Conservation (phyloP, 2,329 filamentous ascomycete genomes). For the Fusarium sp. region DNA sequence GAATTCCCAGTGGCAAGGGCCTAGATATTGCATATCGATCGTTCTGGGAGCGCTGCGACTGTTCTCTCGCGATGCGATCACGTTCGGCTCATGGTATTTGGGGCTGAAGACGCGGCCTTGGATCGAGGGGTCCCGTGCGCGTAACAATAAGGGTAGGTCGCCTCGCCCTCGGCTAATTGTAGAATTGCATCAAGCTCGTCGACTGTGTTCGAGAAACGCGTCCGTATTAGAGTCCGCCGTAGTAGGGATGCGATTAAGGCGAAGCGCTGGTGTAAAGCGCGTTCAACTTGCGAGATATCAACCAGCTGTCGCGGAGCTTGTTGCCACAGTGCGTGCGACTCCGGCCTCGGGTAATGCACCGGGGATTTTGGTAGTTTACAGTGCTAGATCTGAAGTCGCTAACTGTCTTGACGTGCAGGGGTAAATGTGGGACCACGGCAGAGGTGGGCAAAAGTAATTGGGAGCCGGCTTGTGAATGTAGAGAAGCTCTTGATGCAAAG, state of each 20-base stretch:
- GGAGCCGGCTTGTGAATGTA: background rate
- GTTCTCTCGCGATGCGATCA: constrained; percentile 35
- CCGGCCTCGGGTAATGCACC: background rate
- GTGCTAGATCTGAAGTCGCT: background rate
- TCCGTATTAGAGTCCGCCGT: constrained; percentile 11
- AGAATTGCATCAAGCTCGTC: background rate
- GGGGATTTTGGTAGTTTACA: constrained; percentile 1
- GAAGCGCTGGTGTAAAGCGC: constrained; percentile 36
- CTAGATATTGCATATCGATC: constrained; percentile 48
- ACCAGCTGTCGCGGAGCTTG: constrained; percentile 43
- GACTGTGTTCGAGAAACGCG: constrained; percentile 14
- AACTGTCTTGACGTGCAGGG: constrained; percentile 35
- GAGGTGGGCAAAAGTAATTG: background rate
- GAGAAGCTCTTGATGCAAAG: background rate
- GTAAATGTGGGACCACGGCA: constrained; percentile 9
- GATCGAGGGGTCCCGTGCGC: constrained; percentile 16
- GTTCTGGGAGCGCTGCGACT: constrained; percentile 35
- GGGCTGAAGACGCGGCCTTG: constrained; percentile 37
- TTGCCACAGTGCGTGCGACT: constrained; percentile 46
- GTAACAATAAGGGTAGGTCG: constrained; percentile 1
- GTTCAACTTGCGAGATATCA: constrained; percentile 37
- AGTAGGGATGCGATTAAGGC: constrained; percentile 21
- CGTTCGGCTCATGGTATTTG: constrained; percentile 41
- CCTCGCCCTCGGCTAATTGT: constrained; percentile 5
- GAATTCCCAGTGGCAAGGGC: constrained; percentile 18